Conservation (phyloP, 441 rosid species). For the Arabidopsis hybrid region DNA sequence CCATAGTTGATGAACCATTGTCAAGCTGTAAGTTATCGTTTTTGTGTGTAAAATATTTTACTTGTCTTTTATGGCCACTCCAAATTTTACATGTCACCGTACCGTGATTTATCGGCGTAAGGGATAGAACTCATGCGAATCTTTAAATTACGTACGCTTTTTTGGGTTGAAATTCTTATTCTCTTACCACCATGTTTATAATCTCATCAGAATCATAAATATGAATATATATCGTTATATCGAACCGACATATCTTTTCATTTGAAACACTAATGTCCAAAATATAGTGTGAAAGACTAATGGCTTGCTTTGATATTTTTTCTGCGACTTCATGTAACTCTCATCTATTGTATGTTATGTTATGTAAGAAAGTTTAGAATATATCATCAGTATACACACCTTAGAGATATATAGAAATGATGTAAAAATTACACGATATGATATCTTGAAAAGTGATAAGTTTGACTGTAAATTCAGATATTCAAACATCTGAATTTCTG, state of each 20-base stretch:
- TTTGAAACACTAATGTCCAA: slow-evolving; percentile 1
- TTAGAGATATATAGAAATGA: neutral
- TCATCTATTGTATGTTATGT: neutral
- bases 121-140: neutral
- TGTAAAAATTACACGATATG: neutral
- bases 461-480: neutral
- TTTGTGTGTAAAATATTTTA: neutral
- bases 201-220: slow-evolving; percentile 6
- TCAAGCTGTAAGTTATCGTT: neutral
- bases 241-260: neutral
- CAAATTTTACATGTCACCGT: slow-evolving; percentile 5
- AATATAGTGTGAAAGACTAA: neutral
- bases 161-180: neutral
- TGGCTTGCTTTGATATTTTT: neutral
- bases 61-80: neutral
- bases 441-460: neutral
- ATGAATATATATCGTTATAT: neutral
- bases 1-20: neutral
- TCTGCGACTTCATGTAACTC: neutral
- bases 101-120: slow-evolving; percentile 4
- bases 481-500: neutral
- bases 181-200: neutral
- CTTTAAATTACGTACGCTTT: neutral
- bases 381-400: neutral
- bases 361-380: neutral